Evolutionary conservation across 139 green algal species (phyloP).

Genomic region (Chlorella sp.): DNA sequence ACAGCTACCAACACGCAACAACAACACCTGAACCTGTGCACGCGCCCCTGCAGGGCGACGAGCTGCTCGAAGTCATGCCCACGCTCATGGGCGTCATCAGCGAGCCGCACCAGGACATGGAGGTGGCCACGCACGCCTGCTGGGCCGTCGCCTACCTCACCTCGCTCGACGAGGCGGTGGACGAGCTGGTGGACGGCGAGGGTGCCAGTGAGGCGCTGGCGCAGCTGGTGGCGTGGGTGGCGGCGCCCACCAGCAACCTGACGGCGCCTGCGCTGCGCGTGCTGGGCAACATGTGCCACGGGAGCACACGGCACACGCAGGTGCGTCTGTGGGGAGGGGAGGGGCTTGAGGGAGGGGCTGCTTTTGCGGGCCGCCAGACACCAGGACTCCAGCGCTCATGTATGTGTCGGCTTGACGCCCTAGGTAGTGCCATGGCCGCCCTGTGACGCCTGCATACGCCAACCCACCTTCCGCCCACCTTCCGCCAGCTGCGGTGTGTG

Average conservation of each 20-base stretch:
- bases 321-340: not conserved
- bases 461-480: no score
- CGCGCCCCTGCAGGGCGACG: no score
- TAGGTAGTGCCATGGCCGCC: no score
- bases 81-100: slow-evolving; percentile 5
- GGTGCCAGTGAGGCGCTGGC: not conserved
- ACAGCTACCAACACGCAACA: no score
- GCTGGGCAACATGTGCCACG: slow-evolving; percentile 13
- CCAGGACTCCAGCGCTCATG: no score
- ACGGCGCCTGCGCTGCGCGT: not conserved
- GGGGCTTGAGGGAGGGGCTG: no score
- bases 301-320: not conserved
- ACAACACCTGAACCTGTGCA: no score
- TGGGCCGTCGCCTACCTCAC: slow-evolving; percentile 15
- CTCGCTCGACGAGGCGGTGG: not conserved
- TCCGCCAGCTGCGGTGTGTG: no score
- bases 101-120: not conserved
- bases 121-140: slow-evolving; percentile 9
- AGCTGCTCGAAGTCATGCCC: not conserved
- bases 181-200: not conserved
- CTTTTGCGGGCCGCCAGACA: no score
- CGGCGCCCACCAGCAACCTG: slow-evolving; percentile 1
- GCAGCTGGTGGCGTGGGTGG: not conserved
- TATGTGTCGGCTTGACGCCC: no score
- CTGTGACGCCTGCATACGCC: no score